Base-by-base conservation (phyloP, 108 stramenopile species). In the Epipyxis sp. region DNA sequence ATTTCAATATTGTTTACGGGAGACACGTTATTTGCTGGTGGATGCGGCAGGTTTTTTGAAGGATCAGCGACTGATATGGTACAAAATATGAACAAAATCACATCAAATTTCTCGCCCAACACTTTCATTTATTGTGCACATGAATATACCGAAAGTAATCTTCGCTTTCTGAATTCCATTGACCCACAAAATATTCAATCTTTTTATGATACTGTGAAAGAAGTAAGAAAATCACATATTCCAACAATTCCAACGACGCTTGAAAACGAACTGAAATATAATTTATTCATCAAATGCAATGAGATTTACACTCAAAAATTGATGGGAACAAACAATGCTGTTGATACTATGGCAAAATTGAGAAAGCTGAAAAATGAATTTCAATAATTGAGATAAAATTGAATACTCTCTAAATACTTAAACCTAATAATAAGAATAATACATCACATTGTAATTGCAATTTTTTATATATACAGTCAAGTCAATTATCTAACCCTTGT, bases 111-210 rank as follows among this genome's bases (percentile, higher is more conserved):
- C 20, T 88, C 90, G 20, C 81, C 83, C 29, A 67, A 86, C 67
- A 91, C 90, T 6, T 59, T 62, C 1, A 87, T 91, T 29, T 90
- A 84, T 78, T 88, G 88, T 61, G 89, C 89, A 25, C 91, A 91
- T 59, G 90, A 91, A 58, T 91, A 91, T 80, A 91, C 90, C 0
- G 79, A 79, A 44, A 78, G 82, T 69, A 91, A 91, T 84, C 85
- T 87, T 35, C 65, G 61, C 43, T 91, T 90, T 62, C 89, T 89
- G n/a, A 35, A 43, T 46, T 82, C 74, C 59, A 83, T 89, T 40
- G 90, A 91, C 46, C 88, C 86, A 0, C 82, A 87, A 16, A 90
- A 87, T 77, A 41, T 50, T 20, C 86, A 43, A 10, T 25, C 89
- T 16, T 67, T 41, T 45, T 61, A 81, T 25, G 81, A 87, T 32